These are phyloP conservation scores for Calonectria honghensis DNA, from an alignment of 2,329 filamentous ascomycete species.

Conservation along the genomic window DNA sequence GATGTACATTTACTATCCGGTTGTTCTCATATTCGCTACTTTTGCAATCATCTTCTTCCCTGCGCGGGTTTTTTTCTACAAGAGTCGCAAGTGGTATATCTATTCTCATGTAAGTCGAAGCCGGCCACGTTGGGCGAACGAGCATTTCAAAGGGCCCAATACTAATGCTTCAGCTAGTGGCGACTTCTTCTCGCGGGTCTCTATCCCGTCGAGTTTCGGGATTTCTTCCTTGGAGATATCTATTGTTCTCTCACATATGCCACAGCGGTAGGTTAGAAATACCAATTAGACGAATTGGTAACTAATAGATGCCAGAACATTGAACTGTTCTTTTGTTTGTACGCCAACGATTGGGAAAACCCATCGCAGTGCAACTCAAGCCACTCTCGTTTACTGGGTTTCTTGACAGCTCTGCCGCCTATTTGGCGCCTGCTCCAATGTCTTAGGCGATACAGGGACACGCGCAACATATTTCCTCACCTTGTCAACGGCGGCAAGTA, in stretches of 20 bases:
- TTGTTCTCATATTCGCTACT: constrained; percentile 84
- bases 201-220: constrained; percentile 95
- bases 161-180: constrained; percentile 72
- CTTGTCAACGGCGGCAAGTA: constrained; percentile 96
- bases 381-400: constrained; percentile 88
- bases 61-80: constrained; percentile 82
- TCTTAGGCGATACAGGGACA: constrained; percentile 90
- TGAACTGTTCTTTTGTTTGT: constrained; percentile 95
- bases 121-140: too few species aligned
- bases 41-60: constrained; percentile 84
- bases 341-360: constrained; percentile 84
- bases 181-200: constrained; percentile 89
- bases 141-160: too few species aligned
- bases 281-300: neutral
- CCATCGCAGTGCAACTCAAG: constrained; percentile 88
- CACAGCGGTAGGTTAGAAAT: constrained; percentile 80
- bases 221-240: constrained; percentile 98
- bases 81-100: constrained; percentile 88
- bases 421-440: constrained; percentile 96
- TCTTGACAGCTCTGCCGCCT: constrained; percentile 87
- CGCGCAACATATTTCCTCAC: constrained; percentile 91
- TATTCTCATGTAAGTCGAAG: constrained; percentile 85
- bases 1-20: constrained; percentile 90
- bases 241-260: constrained; percentile 96
- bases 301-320: constrained; percentile 78